phyloP scores from a whole-genome alignment of 1,139 yeast species.

The Saccharomyces hybrid region DNA sequence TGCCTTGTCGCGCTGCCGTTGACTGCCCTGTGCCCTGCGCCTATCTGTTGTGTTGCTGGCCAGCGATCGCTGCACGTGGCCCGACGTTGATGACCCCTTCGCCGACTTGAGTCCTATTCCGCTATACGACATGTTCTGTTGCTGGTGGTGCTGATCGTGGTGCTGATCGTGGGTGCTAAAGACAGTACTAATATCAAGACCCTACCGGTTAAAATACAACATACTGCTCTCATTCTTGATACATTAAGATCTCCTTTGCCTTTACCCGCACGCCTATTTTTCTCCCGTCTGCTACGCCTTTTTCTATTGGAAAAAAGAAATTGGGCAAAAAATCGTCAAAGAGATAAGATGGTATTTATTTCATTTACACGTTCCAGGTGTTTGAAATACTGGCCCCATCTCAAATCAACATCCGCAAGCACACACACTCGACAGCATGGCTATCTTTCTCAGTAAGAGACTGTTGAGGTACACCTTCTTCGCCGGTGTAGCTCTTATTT shows the following conservation, averaged over 20 bases:
- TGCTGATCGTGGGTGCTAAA: too few relatives aligned
- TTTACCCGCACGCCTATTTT: neutral
- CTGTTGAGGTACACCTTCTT: conserved; percentile 8
- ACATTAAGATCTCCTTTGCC: neutral
- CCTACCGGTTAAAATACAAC: neutral
- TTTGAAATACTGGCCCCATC: neutral
- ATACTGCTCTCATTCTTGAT: neutral
- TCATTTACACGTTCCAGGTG: neutral
- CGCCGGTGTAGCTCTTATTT: conserved; percentile 4
- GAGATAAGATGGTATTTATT: neutral
- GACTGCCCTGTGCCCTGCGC: neutral
- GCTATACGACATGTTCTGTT: conserved; percentile 18
- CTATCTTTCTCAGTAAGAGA: conserved; percentile 14
- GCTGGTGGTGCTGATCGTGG: too few relatives aligned
- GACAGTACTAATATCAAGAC: neutral
- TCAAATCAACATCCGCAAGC: neutral
- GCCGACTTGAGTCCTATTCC: conserved; percentile 29
- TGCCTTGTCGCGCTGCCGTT: neutral
- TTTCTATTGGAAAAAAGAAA: neutral
- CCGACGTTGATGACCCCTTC: conserved; percentile 30
- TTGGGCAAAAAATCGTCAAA: neutral
- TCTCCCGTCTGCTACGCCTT: neutral
- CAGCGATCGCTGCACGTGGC: conserved; percentile 25
- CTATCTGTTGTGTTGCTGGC: conserved; percentile 9
- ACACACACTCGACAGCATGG: conserved; percentile 5